A percentile compares a stretch with the other conserved stretches of the same genome.
Conservation (phyloP, 1,139 yeast species). For the Nakaseomyces delphensis region DNA sequence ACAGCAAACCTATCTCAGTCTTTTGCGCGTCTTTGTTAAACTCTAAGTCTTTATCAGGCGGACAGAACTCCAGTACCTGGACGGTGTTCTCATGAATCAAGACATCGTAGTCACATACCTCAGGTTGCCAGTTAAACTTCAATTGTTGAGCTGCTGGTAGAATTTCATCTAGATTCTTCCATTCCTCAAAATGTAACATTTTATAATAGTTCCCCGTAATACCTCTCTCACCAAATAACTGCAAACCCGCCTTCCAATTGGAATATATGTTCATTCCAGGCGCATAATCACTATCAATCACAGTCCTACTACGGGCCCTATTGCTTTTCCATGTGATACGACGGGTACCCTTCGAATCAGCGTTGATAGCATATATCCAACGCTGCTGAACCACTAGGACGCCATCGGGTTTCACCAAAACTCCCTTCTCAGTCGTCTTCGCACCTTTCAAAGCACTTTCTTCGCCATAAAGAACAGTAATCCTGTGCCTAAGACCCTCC, state of each 20-base stretch:
- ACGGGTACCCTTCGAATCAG: not conserved
- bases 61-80: conserved; percentile 19
- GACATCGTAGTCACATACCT: conserved; percentile 21
- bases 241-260: not conserved
- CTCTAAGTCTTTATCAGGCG: conserved; percentile 7
- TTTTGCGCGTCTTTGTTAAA: conserved; percentile 10
- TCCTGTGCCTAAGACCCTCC: conserved; percentile 4
- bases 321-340: conserved; percentile 1
- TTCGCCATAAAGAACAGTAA: not conserved
- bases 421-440: not conserved
- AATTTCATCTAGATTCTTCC: conserved; percentile 8
- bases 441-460: not conserved
- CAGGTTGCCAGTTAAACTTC: conserved; percentile 12
- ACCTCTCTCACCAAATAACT: not conserved
- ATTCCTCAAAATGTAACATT: not conserved
- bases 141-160: conserved; percentile 9
- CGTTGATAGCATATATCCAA: conserved; percentile 1
- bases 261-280: conserved; percentile 1
- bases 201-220: not conserved
- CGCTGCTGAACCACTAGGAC: not conserved
- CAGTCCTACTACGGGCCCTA: not conserved
- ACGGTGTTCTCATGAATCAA: conserved; percentile 9
- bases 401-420: not conserved
- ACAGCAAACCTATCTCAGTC: conserved; percentile 26
- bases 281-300: not conserved